Evolutionary conservation across 257 asterid genomes (phyloP).

Genomic region (Solanum sparsipilum): DNA sequence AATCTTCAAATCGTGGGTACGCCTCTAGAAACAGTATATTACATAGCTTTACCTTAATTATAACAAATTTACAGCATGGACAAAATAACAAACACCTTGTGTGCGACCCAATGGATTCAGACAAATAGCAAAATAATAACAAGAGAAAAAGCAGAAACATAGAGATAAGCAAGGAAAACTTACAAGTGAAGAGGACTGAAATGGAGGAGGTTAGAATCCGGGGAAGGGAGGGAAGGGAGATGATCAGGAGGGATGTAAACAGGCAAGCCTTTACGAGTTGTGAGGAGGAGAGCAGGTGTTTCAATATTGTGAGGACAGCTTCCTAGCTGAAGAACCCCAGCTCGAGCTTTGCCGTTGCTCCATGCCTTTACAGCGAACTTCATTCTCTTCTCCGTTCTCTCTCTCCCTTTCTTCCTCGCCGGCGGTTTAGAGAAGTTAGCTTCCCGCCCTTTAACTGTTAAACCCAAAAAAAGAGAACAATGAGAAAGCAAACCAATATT

Average conservation of each 20-base stretch:
- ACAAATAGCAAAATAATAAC: neutral
- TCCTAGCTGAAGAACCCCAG: conserved; percentile 54
- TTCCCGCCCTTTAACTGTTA: neutral
- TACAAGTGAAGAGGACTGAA: conserved; percentile 88
- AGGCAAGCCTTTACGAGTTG: conserved; percentile 86
- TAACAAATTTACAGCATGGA: neutral
- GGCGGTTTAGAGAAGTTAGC: neutral
- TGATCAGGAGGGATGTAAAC: conserved; percentile 83
- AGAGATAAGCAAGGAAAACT: neutral
- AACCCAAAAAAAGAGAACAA: neutral
- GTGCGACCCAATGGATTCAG: neutral
- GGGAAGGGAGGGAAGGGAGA: conserved; percentile 65
- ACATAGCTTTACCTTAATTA: neutral
- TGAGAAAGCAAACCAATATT: neutral
- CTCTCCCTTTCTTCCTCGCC: neutral
- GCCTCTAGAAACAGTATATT: neutral
- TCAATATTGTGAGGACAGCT: conserved; percentile 34
- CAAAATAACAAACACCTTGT: conserved; percentile 13
- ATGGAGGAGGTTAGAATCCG: conserved; percentile 69
- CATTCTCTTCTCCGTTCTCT: conserved; percentile 21
- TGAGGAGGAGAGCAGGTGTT: conserved; percentile 80
- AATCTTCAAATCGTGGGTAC: no score
- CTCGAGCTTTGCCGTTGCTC: conserved; percentile 73
- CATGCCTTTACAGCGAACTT: conserved; percentile 51
- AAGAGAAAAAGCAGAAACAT: neutral